Percentiles rank a stretch among this genome's conserved stretches.
Conservation (phyloP, 352 stramenopile species). For the Globisporangium spiculum region DNA sequence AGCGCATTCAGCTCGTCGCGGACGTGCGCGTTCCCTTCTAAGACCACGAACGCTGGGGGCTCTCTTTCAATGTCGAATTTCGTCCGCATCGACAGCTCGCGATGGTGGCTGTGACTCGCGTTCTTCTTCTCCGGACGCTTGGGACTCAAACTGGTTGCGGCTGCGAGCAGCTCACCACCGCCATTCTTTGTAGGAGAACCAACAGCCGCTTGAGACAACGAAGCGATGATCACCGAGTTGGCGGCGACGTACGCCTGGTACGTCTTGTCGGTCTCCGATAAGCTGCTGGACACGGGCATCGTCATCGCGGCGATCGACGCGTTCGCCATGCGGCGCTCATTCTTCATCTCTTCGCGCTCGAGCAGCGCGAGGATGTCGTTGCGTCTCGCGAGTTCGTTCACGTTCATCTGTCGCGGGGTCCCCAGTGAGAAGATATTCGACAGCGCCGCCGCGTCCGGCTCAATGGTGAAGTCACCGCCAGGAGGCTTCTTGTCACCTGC, state of each 20-base stretch:
- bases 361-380: constrained; percentile 52
- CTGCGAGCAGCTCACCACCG: background rate
- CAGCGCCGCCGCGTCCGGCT: constrained; percentile 30
- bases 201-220: background rate
- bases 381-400: constrained; percentile 39
- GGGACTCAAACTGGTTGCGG: background rate
- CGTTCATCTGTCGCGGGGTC: constrained; percentile 49
- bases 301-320: constrained; percentile 33
- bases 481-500: constrained; percentile 10
- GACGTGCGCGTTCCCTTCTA: constrained; percentile 29
- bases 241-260: constrained; percentile 40
- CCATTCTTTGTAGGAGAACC: background rate
- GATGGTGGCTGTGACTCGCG: background rate
- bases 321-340: constrained; percentile 27
- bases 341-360: constrained; percentile 30
- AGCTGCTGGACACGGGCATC: constrained; percentile 14
- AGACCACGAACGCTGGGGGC: constrained; percentile 29
- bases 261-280: constrained; percentile 22
- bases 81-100: constrained; percentile 17
- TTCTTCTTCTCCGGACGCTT: constrained; percentile 17
- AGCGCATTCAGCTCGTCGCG: constrained; percentile 27
- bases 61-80: constrained; percentile 50
- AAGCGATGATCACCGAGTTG: constrained; percentile 32
- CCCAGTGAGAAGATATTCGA: constrained; percentile 63
- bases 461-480: constrained; percentile 5